Conservation (phyloP, 768 basidiomycete species). For the Galerina sulciceps region DNA sequence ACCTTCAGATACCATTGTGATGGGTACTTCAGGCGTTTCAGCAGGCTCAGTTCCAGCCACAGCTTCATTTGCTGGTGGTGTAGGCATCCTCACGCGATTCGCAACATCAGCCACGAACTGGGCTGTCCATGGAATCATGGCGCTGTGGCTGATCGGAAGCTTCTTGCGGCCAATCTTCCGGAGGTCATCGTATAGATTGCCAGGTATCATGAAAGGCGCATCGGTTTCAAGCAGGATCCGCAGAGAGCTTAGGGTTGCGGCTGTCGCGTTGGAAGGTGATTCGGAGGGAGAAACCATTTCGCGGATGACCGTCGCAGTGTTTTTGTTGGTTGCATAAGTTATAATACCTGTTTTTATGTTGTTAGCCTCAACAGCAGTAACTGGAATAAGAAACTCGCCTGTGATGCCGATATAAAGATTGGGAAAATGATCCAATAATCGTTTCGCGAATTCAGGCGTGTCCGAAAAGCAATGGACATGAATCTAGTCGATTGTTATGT, state of each 20-base stretch:
- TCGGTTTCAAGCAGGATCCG: conserved; percentile 82
- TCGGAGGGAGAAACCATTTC: conserved; percentile 39
- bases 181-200: conserved; percentile 67
- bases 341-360: conserved; percentile 62
- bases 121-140: conserved; percentile 88
- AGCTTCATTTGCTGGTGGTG: neutral
- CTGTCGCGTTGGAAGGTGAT: neutral
- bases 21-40: neutral
- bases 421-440: conserved; percentile 76
- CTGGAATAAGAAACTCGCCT: conserved; percentile 37
- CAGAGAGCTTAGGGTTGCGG: conserved; percentile 21
- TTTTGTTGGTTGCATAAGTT: conserved; percentile 74
- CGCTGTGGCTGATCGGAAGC: conserved; percentile 74
- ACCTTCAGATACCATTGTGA: neutral
- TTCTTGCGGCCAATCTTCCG: conserved; percentile 57
- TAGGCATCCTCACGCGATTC: conserved; percentile 24
- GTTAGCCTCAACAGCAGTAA: neutral
- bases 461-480: conserved; percentile 93
- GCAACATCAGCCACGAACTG: conserved; percentile 64
- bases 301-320: conserved; percentile 72
- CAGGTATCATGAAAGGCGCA: conserved; percentile 86
- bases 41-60: neutral
- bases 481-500: conserved; percentile 46
- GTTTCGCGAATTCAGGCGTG: conserved; percentile 70
- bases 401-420: conserved; percentile 87